These are phyloP conservation scores for Pyrenophora teres DNA, from an alignment of 2,329 filamentous ascomycete genomes.

Conservation along the genomic window DNA sequence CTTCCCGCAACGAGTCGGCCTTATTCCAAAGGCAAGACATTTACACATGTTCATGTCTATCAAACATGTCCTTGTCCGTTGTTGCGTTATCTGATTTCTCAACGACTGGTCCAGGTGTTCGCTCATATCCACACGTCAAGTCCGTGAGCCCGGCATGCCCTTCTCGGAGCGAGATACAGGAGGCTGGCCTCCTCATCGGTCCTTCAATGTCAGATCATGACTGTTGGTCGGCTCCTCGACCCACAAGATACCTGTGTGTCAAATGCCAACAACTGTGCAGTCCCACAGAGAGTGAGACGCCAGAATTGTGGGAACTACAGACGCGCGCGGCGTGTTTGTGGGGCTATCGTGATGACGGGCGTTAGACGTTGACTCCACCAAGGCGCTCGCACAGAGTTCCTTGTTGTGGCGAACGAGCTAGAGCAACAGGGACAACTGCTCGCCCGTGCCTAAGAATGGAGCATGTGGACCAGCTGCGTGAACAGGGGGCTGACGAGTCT, in stretches of 20 bases:
- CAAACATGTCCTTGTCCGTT: background rate
- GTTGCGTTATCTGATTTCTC: background rate
- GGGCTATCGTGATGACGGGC: slow-evolving; percentile 1
- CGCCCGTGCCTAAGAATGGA: background rate
- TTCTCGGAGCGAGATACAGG: background rate
- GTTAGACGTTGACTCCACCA: slow-evolving; percentile 1
- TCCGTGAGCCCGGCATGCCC: background rate
- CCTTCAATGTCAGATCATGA: slow-evolving; percentile 5
- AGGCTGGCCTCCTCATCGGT: slow-evolving; percentile 1
- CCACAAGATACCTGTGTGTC: background rate
- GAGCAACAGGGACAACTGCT: background rate
- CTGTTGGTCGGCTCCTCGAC: background rate
- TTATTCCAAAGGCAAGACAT: slow-evolving; percentile 1
- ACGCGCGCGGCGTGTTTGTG: slow-evolving; percentile 1
- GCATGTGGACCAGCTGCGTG: too few species aligned
- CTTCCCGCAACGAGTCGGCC: background rate
- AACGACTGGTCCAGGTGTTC: background rate
- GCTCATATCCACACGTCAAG: background rate
- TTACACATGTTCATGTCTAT: too few species aligned
- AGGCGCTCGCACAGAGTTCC: background rate
- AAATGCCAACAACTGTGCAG: background rate
- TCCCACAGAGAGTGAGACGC: slow-evolving; percentile 10
- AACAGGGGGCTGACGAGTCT: background rate
- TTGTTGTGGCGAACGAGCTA: slow-evolving; percentile 1
- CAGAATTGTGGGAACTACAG: background rate